A percentile compares a stretch with the other conserved stretches of the same genome.
phyloP scores from a whole-genome alignment of 345 rosid genomes.

The Eucalyptus erythrocorys region DNA sequence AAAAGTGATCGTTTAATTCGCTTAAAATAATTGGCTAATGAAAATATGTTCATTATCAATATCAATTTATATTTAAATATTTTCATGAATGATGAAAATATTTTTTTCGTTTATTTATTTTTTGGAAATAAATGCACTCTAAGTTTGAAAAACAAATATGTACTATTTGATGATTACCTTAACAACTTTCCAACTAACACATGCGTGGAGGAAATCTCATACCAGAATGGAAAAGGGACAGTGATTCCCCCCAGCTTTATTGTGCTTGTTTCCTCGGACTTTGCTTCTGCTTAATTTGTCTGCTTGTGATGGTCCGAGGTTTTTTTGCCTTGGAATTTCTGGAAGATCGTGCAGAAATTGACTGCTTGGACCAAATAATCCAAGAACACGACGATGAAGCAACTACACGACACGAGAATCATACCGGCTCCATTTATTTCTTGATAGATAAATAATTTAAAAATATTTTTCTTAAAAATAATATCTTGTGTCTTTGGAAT shows the following conservation, averaged over 20 bases:
- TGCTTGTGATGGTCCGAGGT: not conserved
- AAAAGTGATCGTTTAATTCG: not conserved
- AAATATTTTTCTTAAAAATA: not conserved
- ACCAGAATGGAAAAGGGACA: not conserved
- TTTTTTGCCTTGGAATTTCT: not conserved
- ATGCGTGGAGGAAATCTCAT: not conserved
- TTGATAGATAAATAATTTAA: not conserved
- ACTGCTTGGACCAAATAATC: not conserved
- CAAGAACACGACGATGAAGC: not conserved
- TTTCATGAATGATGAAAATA: not conserved
- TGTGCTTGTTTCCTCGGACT: not conserved
- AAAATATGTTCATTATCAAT: not conserved
- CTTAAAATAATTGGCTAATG: not conserved
- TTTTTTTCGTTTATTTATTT: not conserved
- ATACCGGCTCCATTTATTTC: not conserved
- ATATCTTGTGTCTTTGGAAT: not conserved
- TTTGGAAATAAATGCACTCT: not conserved
- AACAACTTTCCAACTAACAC: not conserved
- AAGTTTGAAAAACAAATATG: rapidly evolving
- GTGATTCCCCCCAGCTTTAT: not conserved
- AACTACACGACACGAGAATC: not conserved
- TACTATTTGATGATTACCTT: not conserved
- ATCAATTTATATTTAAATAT: not conserved
- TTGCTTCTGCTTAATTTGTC: not conserved
- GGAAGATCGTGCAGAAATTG: not conserved